Evolutionary conservation across 371 early-diverging fungal genomes (phyloP), one percentile per base, ranked within the genome.

Genomic region (Mucor velutinosus): DNA sequence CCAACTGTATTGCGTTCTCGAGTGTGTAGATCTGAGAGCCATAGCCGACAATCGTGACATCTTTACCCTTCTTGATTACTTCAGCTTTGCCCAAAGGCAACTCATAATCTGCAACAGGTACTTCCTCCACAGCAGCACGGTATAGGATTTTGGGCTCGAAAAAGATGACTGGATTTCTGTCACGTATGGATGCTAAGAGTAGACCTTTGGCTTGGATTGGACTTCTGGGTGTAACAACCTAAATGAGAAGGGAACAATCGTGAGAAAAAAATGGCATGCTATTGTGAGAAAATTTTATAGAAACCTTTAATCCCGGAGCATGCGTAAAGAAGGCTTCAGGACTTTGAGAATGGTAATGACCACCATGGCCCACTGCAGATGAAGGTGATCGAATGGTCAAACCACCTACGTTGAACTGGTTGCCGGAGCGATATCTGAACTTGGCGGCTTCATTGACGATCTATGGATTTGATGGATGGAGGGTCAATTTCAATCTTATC

Each of bases 361-460:
- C 99, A 70, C 99, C 99, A 76, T 99, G 99, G 1, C 99, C 99
- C 27, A 99, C 98, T 17, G 99, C 99, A 57, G 93, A 91, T 70
- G 92, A 91, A 49, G 99, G 99, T 53, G 97, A 84, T 43, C 99
- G 90, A 47, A 99, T 83, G 1, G 97, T 97, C 64, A 99, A 80
- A 0, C 96, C 96, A 39, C 97, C 99, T 19, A 89, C 92, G 72
- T 96, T 84, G 71, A 97, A 99, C 72, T 91, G 85, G 66, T 93
- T 92, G 29, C 99, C 99, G 10, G 96, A 95, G 37, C 99, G 89
- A 81, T 98, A 99, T 56, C 99, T 89, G 75, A 90, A 97, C 80
- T 99, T 99, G 37, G 98, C 97, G 19, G 98, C 98, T 81, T 99
- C 99, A 77, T 99, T 99, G n/a, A 97, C 98, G 55, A 99, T 73